Evolutionary conservation across 1,139 yeast genomes (phyloP).

Genomic region (Suzukiozyma palmioleophila): DNA sequence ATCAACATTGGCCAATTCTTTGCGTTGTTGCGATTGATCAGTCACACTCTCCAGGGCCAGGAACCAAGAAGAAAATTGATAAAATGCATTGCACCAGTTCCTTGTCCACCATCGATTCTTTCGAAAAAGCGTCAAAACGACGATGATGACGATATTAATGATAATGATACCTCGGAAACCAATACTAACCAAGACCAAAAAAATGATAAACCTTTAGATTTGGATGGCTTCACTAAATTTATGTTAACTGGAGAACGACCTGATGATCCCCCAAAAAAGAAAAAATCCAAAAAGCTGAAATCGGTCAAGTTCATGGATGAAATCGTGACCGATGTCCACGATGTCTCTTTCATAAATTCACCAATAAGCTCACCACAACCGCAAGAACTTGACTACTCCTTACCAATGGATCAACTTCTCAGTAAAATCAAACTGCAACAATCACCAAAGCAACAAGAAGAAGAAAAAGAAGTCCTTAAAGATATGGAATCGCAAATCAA

Average conservation of each 20-base stretch:
- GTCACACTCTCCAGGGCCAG: slow-evolving; percentile 49
- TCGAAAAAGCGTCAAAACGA: slow-evolving; percentile 50
- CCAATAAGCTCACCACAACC: slow-evolving; percentile 24
- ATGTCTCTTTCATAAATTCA: slow-evolving; percentile 17
- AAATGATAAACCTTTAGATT: slow-evolving; percentile 43
- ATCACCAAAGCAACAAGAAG: slow-evolving; percentile 32
- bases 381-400: slow-evolving; percentile 46
- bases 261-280: slow-evolving; percentile 29
- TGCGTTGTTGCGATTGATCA: slow-evolving; percentile 61
- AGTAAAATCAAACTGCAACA: slow-evolving; percentile 31
- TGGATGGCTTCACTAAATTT: slow-evolving; percentile 72
- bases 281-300: slow-evolving; percentile 41
- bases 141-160: slow-evolving; percentile 31
- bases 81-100: slow-evolving; percentile 51
- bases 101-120: slow-evolving; percentile 65
- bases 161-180: slow-evolving; percentile 18
- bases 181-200: slow-evolving; percentile 3
- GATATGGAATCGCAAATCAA: slow-evolving; percentile 67
- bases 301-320: slow-evolving; percentile 72
- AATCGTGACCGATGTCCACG: slow-evolving; percentile 42
- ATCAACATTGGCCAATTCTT: slow-evolving; percentile 73
- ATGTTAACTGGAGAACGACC: slow-evolving; percentile 71
- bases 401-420: slow-evolving; percentile 73
- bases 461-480: slow-evolving; percentile 55
- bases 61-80: slow-evolving; percentile 51